Percentiles rank a stretch among this genome's conserved stretches.
Evolutionary conservation across 768 basidiomycete species (phyloP).

Genomic region (Boletus reticulatus): DNA sequence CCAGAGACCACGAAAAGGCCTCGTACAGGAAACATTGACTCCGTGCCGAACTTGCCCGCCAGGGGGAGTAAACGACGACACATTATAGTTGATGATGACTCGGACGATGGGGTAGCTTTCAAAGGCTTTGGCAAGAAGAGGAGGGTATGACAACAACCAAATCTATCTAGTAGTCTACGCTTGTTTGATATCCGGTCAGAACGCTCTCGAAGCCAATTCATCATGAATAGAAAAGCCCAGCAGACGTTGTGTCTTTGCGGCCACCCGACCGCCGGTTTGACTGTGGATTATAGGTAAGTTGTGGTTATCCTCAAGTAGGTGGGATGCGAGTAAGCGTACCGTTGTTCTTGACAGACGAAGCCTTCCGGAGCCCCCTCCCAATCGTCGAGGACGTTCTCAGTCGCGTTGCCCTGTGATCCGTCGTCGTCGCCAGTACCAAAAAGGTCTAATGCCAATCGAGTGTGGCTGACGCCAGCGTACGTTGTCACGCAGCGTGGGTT

Average conservation of each 20-base stretch:
- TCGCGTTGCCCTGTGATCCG: slow-evolving; percentile 39
- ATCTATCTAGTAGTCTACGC: slow-evolving; percentile 5
- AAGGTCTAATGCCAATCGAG: slow-evolving; percentile 90
- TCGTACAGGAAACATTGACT: slow-evolving; percentile 2
- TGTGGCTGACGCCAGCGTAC: slow-evolving; percentile 96
- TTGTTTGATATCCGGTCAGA: not conserved
- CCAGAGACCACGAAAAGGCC: slow-evolving; percentile 1
- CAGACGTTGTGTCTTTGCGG: slow-evolving; percentile 83
- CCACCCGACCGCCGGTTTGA: slow-evolving; percentile 86
- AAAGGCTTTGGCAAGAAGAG: slow-evolving; percentile 51
- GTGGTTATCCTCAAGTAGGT: not conserved
- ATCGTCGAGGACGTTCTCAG: slow-evolving; percentile 85
- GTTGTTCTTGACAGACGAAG: slow-evolving; percentile 97
- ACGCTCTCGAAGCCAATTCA: slow-evolving; percentile 43
- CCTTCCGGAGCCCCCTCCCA: slow-evolving; percentile 97
- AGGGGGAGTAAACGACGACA: slow-evolving; percentile 28
- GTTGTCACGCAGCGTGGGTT: slow-evolving; percentile 98
- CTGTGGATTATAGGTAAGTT: slow-evolving; percentile 33
- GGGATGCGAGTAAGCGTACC: slow-evolving; percentile 39
- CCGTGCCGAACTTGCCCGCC: slow-evolving; percentile 3
- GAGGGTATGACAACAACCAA: slow-evolving; percentile 4
- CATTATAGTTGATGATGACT: slow-evolving; percentile 59
- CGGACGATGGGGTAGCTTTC: slow-evolving; percentile 71
- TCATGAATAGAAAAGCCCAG: slow-evolving; percentile 82
- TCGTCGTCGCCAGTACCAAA: slow-evolving; percentile 80